phyloP scores from a whole-genome alignment of 2,329 filamentous ascomycete species.

The Sphaerostilbella broomeana region DNA sequence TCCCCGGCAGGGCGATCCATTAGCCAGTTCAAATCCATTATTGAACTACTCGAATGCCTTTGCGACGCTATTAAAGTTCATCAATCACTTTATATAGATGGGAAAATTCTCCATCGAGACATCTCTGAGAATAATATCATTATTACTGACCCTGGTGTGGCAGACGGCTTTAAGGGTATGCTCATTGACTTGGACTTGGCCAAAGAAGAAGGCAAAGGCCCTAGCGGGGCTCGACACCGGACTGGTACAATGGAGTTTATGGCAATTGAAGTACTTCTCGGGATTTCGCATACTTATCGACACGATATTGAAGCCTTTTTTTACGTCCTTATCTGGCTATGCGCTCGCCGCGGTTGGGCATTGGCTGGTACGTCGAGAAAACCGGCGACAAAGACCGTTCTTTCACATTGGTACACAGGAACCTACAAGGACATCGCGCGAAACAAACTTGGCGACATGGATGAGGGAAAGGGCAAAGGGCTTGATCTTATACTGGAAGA shows the following conservation, averaged over 20 bases:
- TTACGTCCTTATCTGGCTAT: constrained; percentile 18
- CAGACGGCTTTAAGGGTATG: constrained; percentile 11
- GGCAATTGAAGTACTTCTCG: constrained; percentile 18
- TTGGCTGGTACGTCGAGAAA: too few relatives aligned
- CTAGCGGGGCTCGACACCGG: constrained; percentile 2
- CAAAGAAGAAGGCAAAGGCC: constrained; percentile 9
- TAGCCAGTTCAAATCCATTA: constrained; percentile 4
- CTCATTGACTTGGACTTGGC: constrained; percentile 11
- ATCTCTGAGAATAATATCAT: constrained; percentile 12
- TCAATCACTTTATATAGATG: constrained; percentile 3
- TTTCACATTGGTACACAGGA: constrained; percentile 14
- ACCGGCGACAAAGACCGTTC: constrained; percentile 13
- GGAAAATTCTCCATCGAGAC: constrained; percentile 10
- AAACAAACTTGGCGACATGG: constrained; percentile 11
- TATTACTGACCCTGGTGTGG: constrained; percentile 5
- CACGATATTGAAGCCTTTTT: constrained; percentile 26
- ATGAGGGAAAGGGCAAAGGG: constrained; percentile 3
- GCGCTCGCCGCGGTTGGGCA: background rate
- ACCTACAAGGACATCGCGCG: constrained; percentile 9
- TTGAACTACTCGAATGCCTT: constrained; percentile 6
- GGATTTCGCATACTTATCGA: constrained; percentile 16
- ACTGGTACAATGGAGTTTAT: constrained; percentile 19
- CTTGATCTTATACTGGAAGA: constrained; percentile 17
- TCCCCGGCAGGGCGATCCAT: constrained; percentile 8
- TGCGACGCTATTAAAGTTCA: constrained; percentile 11